These are phyloP conservation scores for Vinca major DNA, from an alignment of 305 asterid species.

Conservation along the genomic window DNA sequence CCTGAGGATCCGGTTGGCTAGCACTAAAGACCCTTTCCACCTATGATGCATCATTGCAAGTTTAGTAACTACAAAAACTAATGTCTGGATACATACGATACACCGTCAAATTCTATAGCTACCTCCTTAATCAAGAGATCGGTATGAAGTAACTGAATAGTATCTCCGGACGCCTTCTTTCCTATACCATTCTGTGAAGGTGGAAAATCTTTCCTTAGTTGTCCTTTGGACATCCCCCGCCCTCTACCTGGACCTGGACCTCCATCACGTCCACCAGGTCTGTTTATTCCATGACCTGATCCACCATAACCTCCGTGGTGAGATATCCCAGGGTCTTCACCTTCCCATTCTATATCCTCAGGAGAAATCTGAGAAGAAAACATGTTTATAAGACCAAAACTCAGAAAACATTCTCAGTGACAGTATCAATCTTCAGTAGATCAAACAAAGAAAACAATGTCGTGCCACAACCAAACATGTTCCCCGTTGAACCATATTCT, in stretches of 20 bases:
- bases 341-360: conserved; percentile 73
- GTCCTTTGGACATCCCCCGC: conserved; percentile 59
- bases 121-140: conserved; percentile 79
- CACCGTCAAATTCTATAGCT: conserved; percentile 13
- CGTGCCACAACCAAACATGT: not conserved
- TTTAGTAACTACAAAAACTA: conserved; percentile 14
- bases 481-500: not conserved
- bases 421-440: not conserved
- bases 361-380: conserved; percentile 54
- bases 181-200: conserved; percentile 63
- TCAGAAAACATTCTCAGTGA: not conserved
- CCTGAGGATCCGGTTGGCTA: conserved; percentile 64
- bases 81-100: not conserved
- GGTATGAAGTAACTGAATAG: conserved; percentile 71
- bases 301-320: conserved; percentile 60
- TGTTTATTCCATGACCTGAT: conserved; percentile 49
- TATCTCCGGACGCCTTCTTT: conserved; percentile 48
- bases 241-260: conserved; percentile 68
- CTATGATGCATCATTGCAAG: conserved; percentile 31
- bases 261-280: conserved; percentile 52
- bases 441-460: not conserved
- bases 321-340: conserved; percentile 63
- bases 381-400: not conserved
- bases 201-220: conserved; percentile 62
- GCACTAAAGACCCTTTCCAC: conserved; percentile 73